A percentile compares a stretch with the other conserved stretches of the same genome.
These are phyloP conservation scores for Flaveria trinervia DNA, from an alignment of 129 eudicot species.

Conservation along the genomic window DNA sequence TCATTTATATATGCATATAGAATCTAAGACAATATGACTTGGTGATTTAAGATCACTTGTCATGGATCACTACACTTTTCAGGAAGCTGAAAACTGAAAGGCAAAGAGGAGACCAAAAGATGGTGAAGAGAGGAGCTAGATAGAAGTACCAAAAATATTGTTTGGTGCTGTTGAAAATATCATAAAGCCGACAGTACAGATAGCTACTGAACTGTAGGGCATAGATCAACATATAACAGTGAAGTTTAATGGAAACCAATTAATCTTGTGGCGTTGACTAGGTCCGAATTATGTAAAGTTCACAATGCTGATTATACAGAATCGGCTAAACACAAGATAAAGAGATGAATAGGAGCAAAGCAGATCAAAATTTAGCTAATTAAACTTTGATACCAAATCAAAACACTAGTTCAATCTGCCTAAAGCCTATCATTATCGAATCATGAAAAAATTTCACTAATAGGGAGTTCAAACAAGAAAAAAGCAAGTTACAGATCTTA, in stretches of 20 bases:
- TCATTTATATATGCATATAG: background rate
- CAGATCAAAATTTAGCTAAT: background rate
- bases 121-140: too few species aligned
- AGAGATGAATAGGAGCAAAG: background rate
- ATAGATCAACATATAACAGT: background rate
- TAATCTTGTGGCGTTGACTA: slow-evolving; percentile 1
- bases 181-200: background rate
- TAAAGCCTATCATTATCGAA: background rate
- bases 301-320: slow-evolving; percentile 1
- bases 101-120: slow-evolving; percentile 21
- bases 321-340: background rate
- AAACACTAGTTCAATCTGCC: slow-evolving; percentile 11
- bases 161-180: background rate
- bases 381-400: slow-evolving; percentile 1
- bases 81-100: background rate
- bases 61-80: slow-evolving; percentile 10
- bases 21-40: background rate
- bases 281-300: background rate
- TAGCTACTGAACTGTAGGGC: background rate
- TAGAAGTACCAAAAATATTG: too few species aligned
- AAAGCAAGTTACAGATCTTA: slow-evolving; percentile 27
- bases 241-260: background rate
- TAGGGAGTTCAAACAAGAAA: slow-evolving; percentile 2
- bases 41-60: slow-evolving; percentile 9
- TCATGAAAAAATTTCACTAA: background rate